phyloP scores from a whole-genome alignment of 2,329 filamentous ascomycete genomes.

The Diaporthe ilicicola region DNA sequence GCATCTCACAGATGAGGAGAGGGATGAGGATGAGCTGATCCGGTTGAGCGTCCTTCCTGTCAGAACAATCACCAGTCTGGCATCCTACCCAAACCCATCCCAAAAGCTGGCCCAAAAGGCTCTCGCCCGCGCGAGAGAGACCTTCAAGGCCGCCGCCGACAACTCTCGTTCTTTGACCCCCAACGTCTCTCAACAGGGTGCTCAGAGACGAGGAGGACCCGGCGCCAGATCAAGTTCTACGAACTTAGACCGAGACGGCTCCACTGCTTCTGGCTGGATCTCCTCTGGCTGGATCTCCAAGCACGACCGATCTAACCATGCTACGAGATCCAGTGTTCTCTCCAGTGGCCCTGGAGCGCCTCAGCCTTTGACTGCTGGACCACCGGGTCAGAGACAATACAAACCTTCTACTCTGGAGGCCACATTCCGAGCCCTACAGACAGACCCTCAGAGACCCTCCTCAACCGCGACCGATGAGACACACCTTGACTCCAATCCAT shows the following conservation, averaged over 20 bases:
- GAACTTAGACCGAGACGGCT: conserved; percentile 18
- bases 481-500: not conserved
- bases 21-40: conserved; percentile 41
- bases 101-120: conserved; percentile 60
- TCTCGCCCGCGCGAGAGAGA: conserved; percentile 42
- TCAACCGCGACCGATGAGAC: not conserved
- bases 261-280: conserved; percentile 16
- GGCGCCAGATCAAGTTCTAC: not conserved
- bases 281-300: conserved; percentile 31
- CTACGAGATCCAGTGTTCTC: conserved; percentile 36
- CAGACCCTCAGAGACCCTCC: conserved; percentile 34
- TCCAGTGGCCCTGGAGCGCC: conserved; percentile 52
- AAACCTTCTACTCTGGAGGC: conserved; percentile 54
- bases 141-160: conserved; percentile 33
- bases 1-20: conserved; percentile 24
- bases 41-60: conserved; percentile 50
- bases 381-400: conserved; percentile 61
- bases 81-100: conserved; percentile 64
- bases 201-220: not conserved
- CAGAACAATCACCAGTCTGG: conserved; percentile 61
- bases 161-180: conserved; percentile 34
- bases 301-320: conserved; percentile 30
- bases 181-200: conserved; percentile 30
- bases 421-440: conserved; percentile 45
- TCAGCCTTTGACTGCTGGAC: conserved; percentile 62